phyloP scores from a whole-genome alignment of 805 yeast species.

The Yarrowia bubula region DNA sequence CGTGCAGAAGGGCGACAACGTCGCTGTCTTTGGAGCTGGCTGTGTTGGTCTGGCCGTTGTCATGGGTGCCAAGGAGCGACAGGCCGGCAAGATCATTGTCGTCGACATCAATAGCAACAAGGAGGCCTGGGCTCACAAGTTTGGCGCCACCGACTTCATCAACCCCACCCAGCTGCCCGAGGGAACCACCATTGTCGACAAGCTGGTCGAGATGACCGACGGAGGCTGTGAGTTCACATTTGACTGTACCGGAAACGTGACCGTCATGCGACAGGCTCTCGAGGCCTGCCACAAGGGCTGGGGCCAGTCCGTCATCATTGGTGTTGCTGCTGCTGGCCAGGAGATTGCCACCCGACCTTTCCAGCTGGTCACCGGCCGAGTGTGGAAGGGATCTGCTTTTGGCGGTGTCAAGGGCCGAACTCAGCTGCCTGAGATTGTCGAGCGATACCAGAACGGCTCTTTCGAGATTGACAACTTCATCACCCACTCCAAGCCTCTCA shows the following conservation, averaged over 20 bases:
- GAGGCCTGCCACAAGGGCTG: constrained; percentile 99
- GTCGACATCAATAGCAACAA: constrained; percentile 84
- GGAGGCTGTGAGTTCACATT: constrained; percentile 97
- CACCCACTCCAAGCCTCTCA: constrained; percentile 81
- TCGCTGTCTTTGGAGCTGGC: constrained; percentile 97
- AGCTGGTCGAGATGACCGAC: constrained; percentile 84
- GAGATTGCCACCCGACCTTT: constrained; percentile 97
- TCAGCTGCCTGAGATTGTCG: constrained; percentile 87
- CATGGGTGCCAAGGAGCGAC: constrained; percentile 86
- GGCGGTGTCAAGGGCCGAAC: constrained; percentile 99
- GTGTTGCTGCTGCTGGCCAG: constrained; percentile 98
- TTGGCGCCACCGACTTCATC: constrained; percentile 94
- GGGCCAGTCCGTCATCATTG: constrained; percentile 94
- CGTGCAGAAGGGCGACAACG: constrained; percentile 85
- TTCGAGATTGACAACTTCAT: constrained; percentile 92
- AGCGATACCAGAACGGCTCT: constrained; percentile 75
- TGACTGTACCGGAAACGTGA: constrained; percentile 96
- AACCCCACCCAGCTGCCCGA: constrained; percentile 77
- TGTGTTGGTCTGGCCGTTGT: constrained; percentile 95
- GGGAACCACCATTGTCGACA: constrained; percentile 74
- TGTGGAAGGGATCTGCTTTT: constrained; percentile 98
- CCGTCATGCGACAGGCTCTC: constrained; percentile 93
- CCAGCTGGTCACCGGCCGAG: constrained; percentile 98
- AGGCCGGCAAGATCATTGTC: constrained; percentile 75
- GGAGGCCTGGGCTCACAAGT: constrained; percentile 78